Evolutionary conservation across 106 monocot genomes (phyloP), one percentile per base, ranked within the genome.

Genomic region (Apostasia shenzhenica): DNA sequence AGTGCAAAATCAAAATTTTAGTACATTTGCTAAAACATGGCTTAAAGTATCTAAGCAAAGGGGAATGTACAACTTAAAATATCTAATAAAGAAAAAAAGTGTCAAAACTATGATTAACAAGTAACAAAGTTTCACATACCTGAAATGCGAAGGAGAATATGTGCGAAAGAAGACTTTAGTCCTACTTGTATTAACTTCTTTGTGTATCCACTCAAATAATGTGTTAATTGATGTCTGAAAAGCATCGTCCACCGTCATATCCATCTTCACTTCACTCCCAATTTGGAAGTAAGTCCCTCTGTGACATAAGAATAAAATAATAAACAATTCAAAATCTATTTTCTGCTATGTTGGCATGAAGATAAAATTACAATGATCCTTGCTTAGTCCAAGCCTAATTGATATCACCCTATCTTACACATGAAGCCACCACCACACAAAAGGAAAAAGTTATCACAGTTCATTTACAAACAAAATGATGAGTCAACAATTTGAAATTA

Each of bases 241-340:
- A 6, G 88, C 88, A 59, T 8, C 56, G 41, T 84, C 84, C 48
- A 84, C 81, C 44, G 69, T 88, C 81, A 88, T 81, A 39, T 81
- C 54, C 81, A 88, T 72, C 62, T 68, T 78, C 55, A 88, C 70
- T 60, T 88, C 61, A 56, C 71, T 59, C 2, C 88, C 88, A 55
- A 69, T 78, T 81, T 88, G 88, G 59, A 88, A 88, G 59, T 83
- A 84, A 65, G 81, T 78, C 2, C 81, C 83, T 48, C 88, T 88
- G 72, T 56, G 55, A 44, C 49, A 11, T 39, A 14, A 13, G 38
- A 55, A 42, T 63, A 44, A 4, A 10, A 66, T 47, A 55, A 10
- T 42, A 63, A 63, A 14, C 26, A 26, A 26, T 26, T 26, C 26
- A 26, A 26, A 26, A 26, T 26, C 26, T 26, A 26, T 26, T 26